Percentiles rank a stretch among this genome's conserved stretches.
Evolutionary conservation across 371 early-diverging fungal species (phyloP).

Genomic region (Sporodiniella umbellata): DNA sequence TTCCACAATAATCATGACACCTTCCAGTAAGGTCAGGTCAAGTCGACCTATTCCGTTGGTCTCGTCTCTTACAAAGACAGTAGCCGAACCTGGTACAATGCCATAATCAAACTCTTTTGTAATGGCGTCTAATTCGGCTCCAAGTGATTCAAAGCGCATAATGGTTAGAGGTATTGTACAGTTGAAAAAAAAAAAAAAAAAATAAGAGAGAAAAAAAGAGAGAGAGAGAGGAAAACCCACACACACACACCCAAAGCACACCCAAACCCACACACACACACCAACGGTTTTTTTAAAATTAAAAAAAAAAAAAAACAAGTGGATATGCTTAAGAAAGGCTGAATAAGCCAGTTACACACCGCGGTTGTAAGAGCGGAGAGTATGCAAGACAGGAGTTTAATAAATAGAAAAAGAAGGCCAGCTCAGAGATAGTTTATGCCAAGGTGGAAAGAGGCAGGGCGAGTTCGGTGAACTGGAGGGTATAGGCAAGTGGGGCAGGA

Average conservation of each 20-base stretch:
- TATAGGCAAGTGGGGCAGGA: conserved; percentile 33
- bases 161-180: too few relatives aligned
- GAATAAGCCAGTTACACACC: too few relatives aligned
- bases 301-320: too few relatives aligned
- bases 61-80: conserved; percentile 26
- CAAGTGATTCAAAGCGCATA: conserved; percentile 19
- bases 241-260: too few relatives aligned
- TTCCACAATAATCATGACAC: conserved; percentile 28
- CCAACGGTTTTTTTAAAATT: too few relatives aligned
- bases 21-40: conserved; percentile 27
- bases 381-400: too few relatives aligned
- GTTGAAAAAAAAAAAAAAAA: neutral
- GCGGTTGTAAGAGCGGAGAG: too few relatives aligned
- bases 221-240: neutral
- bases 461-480: conserved; percentile 43
- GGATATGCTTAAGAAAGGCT: too few relatives aligned
- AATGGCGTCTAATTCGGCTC: conserved; percentile 27
- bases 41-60: conserved; percentile 19
- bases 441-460: conserved; percentile 40
- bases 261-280: too few relatives aligned
- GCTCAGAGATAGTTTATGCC: conserved; percentile 10
- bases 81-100: conserved; percentile 31
- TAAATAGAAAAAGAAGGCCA: neutral
- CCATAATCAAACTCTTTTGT: conserved; percentile 27
- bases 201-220: neutral